Base-by-base conservation (phyloP, 257 asterid genomes). In the Salvia miltiorrhiza region DNA sequence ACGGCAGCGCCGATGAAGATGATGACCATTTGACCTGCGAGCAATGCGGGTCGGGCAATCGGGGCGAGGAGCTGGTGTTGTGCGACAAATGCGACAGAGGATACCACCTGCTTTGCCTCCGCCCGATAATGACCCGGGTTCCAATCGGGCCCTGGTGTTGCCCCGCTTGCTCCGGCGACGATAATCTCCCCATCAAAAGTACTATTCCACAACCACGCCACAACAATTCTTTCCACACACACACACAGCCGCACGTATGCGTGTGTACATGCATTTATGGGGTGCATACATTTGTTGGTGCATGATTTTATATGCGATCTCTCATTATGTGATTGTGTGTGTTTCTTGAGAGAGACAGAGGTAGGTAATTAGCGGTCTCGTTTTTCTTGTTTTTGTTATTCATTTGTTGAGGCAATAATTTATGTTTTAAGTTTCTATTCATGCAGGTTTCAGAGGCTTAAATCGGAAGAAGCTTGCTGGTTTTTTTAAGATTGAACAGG, bases 111-210 rank as follows among this genome's bases (percentile, higher is more conserved):
- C 71, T 80, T 17, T 91, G 97, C 62, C 73, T 81, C 48, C 84
- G 96, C 74, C 97, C 97, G 0, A 80, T 91, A 23, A 81, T 83
- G 28, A 87, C 88, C 68, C 90, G 96, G 48, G 73, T 91, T 13
- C 97, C 97, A 5, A 73, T 79, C 66, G 95, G 95, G 2, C 79
- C 80, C 3, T 91, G 97, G 97, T 82, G 75, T 73, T 91, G 97
- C 82, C 80, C 86, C 17, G 67, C 67, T 63, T 91, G 97, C 85
- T 73, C 84, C 48, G 75, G n/a, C 40, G 79, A 77, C 81, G 77
- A 73, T 41, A 70, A 59, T 39, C 85, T 76, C 70, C 80, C 85
- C 50, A 53, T 84, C 17, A 83, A 78, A 91, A 75, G 97, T 91
- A 86, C 45, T 53, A 6, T 0, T 17, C 4, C 8, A 12, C 35